phyloP scores from a whole-genome alignment of 2,329 filamentous ascomycete species.

The Penicillium sp. region DNA sequence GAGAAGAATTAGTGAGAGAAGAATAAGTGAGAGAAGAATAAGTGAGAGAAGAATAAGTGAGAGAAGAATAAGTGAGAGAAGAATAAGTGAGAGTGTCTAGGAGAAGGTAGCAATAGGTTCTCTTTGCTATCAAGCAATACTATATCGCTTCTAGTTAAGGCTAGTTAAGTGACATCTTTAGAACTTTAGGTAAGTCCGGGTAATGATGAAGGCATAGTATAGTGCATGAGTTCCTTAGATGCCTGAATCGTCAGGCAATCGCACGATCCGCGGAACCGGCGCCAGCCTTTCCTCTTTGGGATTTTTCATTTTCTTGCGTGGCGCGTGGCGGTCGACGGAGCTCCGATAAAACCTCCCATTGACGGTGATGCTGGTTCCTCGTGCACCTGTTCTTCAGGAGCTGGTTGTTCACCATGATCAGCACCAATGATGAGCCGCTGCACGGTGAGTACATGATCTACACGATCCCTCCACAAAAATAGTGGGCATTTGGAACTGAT shows the following conservation, averaged over 20 bases:
- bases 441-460: slow-evolving; percentile 30
- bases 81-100: too few species aligned
- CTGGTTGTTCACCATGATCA: slow-evolving; percentile 30
- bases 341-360: slow-evolving; percentile 12
- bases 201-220: too few species aligned
- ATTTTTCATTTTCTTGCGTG: slow-evolving; percentile 26
- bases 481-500: slow-evolving; percentile 26
- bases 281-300: slow-evolving; percentile 32
- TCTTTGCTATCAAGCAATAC: too few species aligned
- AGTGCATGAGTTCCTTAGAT: neutral
- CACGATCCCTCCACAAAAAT: slow-evolving; percentile 16
- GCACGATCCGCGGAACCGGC: slow-evolving; percentile 27
- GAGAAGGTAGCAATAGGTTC: too few species aligned
- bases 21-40: too few species aligned
- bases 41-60: too few species aligned
- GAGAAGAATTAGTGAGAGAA: too few species aligned
- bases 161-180: too few species aligned
- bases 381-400: slow-evolving; percentile 1
- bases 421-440: slow-evolving; percentile 35
- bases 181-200: too few species aligned
- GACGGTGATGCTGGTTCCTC: slow-evolving; percentile 2
- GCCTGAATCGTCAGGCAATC: slow-evolving; percentile 15
- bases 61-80: too few species aligned
- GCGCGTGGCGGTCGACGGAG: slow-evolving; percentile 10
- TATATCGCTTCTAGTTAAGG: too few species aligned